Conservation (phyloP, 164 flowering plant genomes). For the Berberis thunbergii region DNA sequence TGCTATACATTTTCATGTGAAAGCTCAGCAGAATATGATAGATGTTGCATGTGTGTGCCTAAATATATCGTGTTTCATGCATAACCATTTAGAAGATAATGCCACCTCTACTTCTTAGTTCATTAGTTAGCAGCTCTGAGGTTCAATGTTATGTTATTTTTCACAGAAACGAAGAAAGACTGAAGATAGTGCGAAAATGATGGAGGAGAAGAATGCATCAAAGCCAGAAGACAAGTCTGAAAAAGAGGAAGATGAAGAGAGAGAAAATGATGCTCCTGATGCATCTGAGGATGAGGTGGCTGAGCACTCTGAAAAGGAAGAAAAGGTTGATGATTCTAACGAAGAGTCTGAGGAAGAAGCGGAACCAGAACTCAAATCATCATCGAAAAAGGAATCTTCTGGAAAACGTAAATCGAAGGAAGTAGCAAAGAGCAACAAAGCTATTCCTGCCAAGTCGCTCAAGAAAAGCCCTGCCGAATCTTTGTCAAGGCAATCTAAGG, state of each 20-base stretch:
- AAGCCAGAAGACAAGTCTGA: conserved; percentile 63
- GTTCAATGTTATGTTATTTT: not conserved
- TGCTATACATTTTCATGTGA: too few relatives aligned
- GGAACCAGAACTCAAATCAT: conserved; percentile 28
- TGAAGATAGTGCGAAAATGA: conserved; percentile 26
- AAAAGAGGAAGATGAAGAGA: conserved; percentile 42
- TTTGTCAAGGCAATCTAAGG: conserved; percentile 32
- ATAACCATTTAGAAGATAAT: not conserved
- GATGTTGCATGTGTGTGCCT: too few relatives aligned
- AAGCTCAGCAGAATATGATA: too few relatives aligned
- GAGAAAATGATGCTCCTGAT: conserved; percentile 47
- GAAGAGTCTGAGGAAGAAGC: conserved; percentile 46
- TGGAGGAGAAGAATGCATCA: conserved; percentile 19
- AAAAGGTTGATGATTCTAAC: conserved; percentile 38
- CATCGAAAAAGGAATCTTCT: conserved; percentile 38
- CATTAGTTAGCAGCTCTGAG: not conserved
- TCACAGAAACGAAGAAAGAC: conserved; percentile 39
- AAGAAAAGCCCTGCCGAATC: conserved; percentile 17
- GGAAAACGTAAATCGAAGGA: conserved; percentile 36
- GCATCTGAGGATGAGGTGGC: conserved; percentile 52
- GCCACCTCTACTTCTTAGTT: not conserved
- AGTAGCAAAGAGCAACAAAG: conserved; percentile 23
- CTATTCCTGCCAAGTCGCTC: conserved; percentile 26
- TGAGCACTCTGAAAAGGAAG: conserved; percentile 57
- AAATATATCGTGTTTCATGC: too few relatives aligned